Evolutionary conservation across 345 rosid species (phyloP).

Genomic region (Sisymbrium altissimum): DNA sequence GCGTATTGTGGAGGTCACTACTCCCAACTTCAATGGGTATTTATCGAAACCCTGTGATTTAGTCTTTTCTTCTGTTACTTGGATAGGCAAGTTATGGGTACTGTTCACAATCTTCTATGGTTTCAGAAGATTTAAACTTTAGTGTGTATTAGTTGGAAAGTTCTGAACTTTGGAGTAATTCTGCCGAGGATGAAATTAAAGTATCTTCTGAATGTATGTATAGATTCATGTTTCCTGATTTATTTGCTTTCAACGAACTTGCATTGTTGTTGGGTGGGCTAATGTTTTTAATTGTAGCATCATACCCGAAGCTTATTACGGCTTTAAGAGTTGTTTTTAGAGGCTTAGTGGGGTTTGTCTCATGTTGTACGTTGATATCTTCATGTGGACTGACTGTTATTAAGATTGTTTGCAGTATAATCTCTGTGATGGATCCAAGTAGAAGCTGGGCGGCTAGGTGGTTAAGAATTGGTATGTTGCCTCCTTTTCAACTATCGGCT

Average conservation of each 20-base stretch:
- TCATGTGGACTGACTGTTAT: background rate
- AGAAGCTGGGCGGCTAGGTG: constrained; percentile 99
- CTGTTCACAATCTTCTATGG: background rate
- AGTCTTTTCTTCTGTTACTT: background rate
- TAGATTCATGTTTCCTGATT: too few relatives aligned
- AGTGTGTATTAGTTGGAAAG: background rate
- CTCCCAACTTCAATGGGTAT: constrained; percentile 83
- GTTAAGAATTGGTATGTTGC: constrained; percentile 73
- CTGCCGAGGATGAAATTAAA: too few relatives aligned
- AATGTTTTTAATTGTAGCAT: background rate
- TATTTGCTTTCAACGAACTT: background rate
- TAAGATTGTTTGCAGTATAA: constrained; percentile 48
- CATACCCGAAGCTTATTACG: background rate
- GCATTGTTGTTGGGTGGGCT: background rate
- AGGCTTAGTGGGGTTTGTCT: background rate
- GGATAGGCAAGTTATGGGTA: background rate
- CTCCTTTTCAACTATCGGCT: background rate
- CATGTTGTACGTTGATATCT: background rate
- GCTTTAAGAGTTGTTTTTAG: background rate
- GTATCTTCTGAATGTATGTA: too few relatives aligned
- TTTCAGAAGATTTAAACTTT: background rate
- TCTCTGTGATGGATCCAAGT: constrained; percentile 90
- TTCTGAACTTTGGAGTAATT: background rate
- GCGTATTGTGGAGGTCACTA: constrained; percentile 77
- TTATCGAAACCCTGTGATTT: background rate